Conservation (phyloP, 2,329 filamentous ascomycete species). For the Calycina marina region DNA sequence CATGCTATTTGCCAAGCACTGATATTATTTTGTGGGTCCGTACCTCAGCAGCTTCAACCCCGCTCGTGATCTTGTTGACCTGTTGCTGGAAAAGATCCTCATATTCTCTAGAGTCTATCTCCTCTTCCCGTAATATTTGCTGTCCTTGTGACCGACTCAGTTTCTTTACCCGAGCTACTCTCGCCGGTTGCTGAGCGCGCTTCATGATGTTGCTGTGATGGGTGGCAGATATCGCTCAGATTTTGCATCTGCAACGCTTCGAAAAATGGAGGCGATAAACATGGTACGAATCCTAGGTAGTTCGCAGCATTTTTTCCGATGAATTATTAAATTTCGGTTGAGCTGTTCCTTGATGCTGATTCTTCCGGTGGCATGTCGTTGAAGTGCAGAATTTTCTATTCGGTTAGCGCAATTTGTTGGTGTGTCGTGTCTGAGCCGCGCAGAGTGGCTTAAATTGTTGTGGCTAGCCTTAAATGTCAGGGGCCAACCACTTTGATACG, state of each 20-base stretch:
- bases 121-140: conserved; percentile 64
- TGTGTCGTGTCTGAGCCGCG: too few relatives aligned
- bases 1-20: background rate
- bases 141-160: conserved; percentile 22
- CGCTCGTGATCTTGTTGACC: conserved; percentile 72
- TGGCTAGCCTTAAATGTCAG: too few relatives aligned
- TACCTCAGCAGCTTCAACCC: conserved; percentile 49
- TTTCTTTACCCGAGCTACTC: conserved; percentile 42
- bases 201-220: conserved; percentile 9
- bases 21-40: background rate
- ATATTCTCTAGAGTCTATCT: conserved; percentile 77
- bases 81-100: conserved; percentile 57
- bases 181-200: conserved; percentile 19
- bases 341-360: too few relatives aligned
- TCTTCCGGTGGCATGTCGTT: too few relatives aligned
- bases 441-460: too few relatives aligned
- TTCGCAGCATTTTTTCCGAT: too few relatives aligned
- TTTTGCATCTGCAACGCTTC: conserved; percentile 11
- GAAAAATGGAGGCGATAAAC: conserved; percentile 15
- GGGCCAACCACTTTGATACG: too few relatives aligned
- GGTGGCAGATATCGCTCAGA: conserved; percentile 5
- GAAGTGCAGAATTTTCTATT: too few relatives aligned
- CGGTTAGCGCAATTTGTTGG: too few relatives aligned
- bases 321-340: too few relatives aligned
- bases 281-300: too few relatives aligned